A percentile compares a stretch with the other conserved stretches of the same genome.
These are phyloP conservation scores for Sistotremastrum suecicum DNA, from an alignment of 768 basidiomycete genomes.

Conservation along the genomic window DNA sequence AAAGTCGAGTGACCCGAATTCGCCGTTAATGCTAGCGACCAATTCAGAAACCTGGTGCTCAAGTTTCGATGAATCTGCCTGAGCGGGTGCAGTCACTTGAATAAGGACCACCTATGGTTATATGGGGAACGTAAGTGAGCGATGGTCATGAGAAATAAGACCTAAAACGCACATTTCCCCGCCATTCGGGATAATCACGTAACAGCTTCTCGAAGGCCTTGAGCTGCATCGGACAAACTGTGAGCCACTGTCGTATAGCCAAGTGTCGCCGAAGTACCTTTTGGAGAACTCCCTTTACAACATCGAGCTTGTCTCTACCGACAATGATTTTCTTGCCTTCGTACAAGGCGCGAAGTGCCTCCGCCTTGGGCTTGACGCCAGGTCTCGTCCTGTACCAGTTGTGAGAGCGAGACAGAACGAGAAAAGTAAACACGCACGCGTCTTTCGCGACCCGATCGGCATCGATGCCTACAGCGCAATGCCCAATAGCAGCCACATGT, in stretches of 20 bases:
- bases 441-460: conserved; percentile 79
- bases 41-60: conserved; percentile 89
- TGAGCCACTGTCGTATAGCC: not conserved
- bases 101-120: conserved; percentile 26
- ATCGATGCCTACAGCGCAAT: conserved; percentile 94
- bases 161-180: conserved; percentile 69
- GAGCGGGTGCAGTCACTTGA: conserved; percentile 87
- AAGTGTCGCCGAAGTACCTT: conserved; percentile 36
- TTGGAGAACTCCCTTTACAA: conserved; percentile 96
- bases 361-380: conserved; percentile 82
- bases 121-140: conserved; percentile 12
- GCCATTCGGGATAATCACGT: conserved; percentile 89
- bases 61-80: conserved; percentile 85
- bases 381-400: conserved; percentile 37
- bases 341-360: conserved; percentile 70
- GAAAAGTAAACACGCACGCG: conserved; percentile 29
- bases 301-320: conserved; percentile 92
- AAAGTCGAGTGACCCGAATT: conserved; percentile 88
- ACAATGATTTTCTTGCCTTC: conserved; percentile 98
- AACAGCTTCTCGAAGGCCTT: conserved; percentile 93
- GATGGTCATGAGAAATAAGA: not conserved
- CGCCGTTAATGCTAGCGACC: conserved; percentile 90
- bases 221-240: conserved; percentile 32
- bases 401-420: not conserved
- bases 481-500: conserved; percentile 64